Conservation (phyloP, 768 basidiomycete genomes). For the Cystobasidiopsis lactophilus region DNA sequence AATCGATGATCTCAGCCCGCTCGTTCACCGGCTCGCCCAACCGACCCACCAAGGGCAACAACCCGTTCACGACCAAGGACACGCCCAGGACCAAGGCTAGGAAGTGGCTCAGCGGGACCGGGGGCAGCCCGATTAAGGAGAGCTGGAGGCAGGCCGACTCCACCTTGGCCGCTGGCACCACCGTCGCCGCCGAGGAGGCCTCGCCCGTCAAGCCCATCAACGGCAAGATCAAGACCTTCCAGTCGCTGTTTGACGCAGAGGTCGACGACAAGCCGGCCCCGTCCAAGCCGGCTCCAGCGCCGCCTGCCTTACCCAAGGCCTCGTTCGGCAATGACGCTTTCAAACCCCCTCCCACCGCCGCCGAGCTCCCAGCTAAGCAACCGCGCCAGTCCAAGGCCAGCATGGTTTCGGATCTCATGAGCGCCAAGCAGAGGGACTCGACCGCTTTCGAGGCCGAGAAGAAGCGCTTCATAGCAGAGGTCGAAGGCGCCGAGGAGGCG, state of each 20-base stretch:
- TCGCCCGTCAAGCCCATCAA: constrained; percentile 1
- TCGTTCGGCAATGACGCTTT: constrained; percentile 1
- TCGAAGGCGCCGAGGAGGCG: too few species aligned
- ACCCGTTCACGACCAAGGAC: not conserved
- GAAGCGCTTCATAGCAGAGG: too few species aligned
- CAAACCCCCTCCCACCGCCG: not conserved
- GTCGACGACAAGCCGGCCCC: not conserved
- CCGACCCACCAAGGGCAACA: not conserved
- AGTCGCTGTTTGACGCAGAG: not conserved
- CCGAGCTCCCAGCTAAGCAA: too few species aligned
- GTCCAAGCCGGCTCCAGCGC: too few species aligned
- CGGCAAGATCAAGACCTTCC: not conserved
- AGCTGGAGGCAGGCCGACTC: not conserved
- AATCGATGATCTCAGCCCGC: constrained; percentile 15
- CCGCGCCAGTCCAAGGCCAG: too few species aligned
- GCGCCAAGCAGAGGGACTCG: too few species aligned
- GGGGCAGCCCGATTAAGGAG: not conserved
- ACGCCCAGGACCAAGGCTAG: constrained; percentile 9
- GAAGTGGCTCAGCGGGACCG: constrained; percentile 7
- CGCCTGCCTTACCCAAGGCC: not conserved
- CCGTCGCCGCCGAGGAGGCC: not conserved
- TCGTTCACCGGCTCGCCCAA: constrained; percentile 15
- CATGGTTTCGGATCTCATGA: too few species aligned
- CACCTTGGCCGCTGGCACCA: not conserved
- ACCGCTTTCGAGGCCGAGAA: too few species aligned